Conservation (phyloP, 129 eudicot genomes). For the Ambrosia trifida region DNA sequence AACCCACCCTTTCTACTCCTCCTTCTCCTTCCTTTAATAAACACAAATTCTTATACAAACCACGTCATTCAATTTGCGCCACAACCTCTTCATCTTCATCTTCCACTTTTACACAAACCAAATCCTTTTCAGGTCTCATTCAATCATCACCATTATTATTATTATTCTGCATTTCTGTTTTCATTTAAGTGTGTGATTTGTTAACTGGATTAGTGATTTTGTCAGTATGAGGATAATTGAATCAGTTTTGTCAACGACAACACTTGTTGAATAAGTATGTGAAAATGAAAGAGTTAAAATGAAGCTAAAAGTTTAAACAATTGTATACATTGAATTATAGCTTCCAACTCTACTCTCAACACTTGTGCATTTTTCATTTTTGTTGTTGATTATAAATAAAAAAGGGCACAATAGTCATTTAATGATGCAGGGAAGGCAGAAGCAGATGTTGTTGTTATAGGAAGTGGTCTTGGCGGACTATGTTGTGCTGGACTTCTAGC, state of each 20-base stretch:
- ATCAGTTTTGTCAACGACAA: too few species aligned
- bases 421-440: slow-evolving; percentile 80
- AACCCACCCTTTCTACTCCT: slow-evolving; percentile 1
- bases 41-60: slow-evolving; percentile 22
- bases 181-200: background rate
- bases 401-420: slow-evolving; percentile 15
- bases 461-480: slow-evolving; percentile 96
- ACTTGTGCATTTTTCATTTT: background rate
- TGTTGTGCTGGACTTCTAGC: slow-evolving; percentile 95
- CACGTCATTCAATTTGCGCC: slow-evolving; percentile 1
- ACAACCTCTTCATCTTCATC: slow-evolving; percentile 7
- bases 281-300: too few species aligned
- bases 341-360: background rate
- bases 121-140: slow-evolving; percentile 43
- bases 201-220: too few species aligned
- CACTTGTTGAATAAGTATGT: too few species aligned
- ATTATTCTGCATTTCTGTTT: slow-evolving; percentile 7
- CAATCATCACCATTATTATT: background rate
- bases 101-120: slow-evolving; percentile 33
- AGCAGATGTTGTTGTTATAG: slow-evolving; percentile 90
- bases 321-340: too few species aligned
- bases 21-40: slow-evolving; percentile 23
- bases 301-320: too few species aligned
- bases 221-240: too few species aligned
- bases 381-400: background rate